Evolutionary conservation across 352 stramenopile genomes (phyloP).

Genomic region (Phytophthora cactorum): DNA sequence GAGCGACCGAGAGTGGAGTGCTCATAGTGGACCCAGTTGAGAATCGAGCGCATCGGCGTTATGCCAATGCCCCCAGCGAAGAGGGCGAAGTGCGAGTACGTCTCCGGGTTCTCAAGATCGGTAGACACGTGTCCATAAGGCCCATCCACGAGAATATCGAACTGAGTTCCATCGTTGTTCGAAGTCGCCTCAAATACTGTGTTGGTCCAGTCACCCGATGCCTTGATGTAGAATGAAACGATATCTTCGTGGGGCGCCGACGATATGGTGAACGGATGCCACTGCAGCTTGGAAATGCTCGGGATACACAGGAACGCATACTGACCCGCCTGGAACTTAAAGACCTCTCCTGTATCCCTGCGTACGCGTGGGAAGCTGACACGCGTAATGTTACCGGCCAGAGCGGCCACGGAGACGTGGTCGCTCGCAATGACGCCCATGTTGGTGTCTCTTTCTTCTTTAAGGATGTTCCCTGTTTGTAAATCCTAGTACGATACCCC

Average conservation of each 20-base stretch:
- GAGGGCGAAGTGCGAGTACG: slow-evolving; percentile 54
- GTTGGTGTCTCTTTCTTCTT: slow-evolving; percentile 5
- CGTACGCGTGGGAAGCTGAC: slow-evolving; percentile 41
- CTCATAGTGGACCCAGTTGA: slow-evolving; percentile 37
- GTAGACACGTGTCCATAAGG: slow-evolving; percentile 29
- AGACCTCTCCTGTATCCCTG: slow-evolving; percentile 33
- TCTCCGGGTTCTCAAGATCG: slow-evolving; percentile 38
- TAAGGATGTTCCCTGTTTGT: slow-evolving; percentile 20
- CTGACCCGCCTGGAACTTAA: slow-evolving; percentile 45
- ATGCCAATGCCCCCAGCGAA: slow-evolving; percentile 51
- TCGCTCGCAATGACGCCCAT: slow-evolving; percentile 13
- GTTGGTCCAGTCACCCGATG: slow-evolving; percentile 57
- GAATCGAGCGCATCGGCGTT: slow-evolving; percentile 47
- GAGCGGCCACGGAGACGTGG: slow-evolving; percentile 13
- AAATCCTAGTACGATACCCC: slow-evolving; percentile 17
- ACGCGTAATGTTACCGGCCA: slow-evolving; percentile 34
- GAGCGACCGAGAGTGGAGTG: slow-evolving; percentile 8
- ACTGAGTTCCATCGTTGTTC: slow-evolving; percentile 1
- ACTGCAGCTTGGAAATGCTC: slow-evolving; percentile 60
- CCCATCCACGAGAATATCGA: slow-evolving; percentile 51
- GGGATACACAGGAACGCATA: slow-evolving; percentile 85
- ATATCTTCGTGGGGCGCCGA: slow-evolving; percentile 61
- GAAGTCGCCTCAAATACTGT: slow-evolving; percentile 22
- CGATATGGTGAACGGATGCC: slow-evolving; percentile 89
- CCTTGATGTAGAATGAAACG: slow-evolving; percentile 60